Conservation (phyloP, 2,329 filamentous ascomycete genomes). For the Camillea tinctor region DNA sequence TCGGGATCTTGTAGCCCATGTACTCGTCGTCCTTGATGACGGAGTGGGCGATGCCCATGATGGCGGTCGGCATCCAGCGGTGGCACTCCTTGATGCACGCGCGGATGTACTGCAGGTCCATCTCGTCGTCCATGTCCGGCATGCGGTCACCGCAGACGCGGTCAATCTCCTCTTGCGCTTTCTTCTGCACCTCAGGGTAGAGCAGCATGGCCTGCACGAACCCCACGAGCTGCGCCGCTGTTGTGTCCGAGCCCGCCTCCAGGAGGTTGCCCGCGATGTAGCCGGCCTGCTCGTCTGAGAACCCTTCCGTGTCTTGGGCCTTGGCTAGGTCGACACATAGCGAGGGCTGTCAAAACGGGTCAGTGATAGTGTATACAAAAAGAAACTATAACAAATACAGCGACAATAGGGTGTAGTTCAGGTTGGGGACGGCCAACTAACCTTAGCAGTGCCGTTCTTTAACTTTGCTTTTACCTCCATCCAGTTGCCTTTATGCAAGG, state of each 20-base stretch:
- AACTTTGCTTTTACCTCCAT: slow-evolving; percentile 22
- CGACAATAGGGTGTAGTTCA: neutral
- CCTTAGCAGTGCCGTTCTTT: slow-evolving; percentile 22
- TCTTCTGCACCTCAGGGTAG: slow-evolving; percentile 46
- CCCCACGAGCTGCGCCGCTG: slow-evolving; percentile 42
- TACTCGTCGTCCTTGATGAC: slow-evolving; percentile 37
- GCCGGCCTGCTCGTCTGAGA: slow-evolving; percentile 34
- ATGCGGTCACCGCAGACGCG: slow-evolving; percentile 49
- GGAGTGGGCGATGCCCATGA: slow-evolving; percentile 39
- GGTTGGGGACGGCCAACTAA: slow-evolving; percentile 4
- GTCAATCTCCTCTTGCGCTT: slow-evolving; percentile 53
- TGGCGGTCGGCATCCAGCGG: slow-evolving; percentile 44
- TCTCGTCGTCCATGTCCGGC: slow-evolving; percentile 45
- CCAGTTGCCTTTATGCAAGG: slow-evolving; percentile 21
- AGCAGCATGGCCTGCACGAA: slow-evolving; percentile 47
- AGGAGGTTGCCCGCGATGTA: slow-evolving; percentile 33
- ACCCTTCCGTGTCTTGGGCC: slow-evolving; percentile 31
- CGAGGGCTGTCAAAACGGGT: slow-evolving; percentile 23
- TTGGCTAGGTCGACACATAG: slow-evolving; percentile 26
- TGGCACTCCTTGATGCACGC: slow-evolving; percentile 54
- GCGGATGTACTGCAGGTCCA: slow-evolving; percentile 47
- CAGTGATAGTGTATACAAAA: neutral
- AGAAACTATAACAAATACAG: neutral
- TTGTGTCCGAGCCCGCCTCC: slow-evolving; percentile 40
- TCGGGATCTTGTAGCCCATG: slow-evolving; percentile 42